Percentiles rank a stretch among this genome's conserved stretches.
These are phyloP conservation scores for Yarrowia sp. DNA, from an alignment of 805 yeast genomes.

Conservation along the genomic window DNA sequence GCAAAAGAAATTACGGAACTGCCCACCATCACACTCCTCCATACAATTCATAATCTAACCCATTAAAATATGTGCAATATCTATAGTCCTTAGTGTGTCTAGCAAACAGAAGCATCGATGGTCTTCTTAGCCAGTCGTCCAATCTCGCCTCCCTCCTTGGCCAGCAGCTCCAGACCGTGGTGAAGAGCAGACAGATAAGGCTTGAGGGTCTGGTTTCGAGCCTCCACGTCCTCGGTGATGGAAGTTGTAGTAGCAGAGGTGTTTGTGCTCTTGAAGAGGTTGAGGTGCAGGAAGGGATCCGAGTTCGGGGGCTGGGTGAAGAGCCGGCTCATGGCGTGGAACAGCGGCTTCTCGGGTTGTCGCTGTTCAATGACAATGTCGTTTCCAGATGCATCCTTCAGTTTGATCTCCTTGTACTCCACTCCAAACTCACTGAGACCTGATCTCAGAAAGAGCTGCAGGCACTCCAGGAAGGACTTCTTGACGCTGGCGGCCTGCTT, in stretches of 20 bases:
- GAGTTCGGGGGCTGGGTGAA: constrained; percentile 40
- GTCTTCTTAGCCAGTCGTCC: constrained; percentile 49
- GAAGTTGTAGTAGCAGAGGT: constrained; percentile 30
- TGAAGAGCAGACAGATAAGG: constrained; percentile 50
- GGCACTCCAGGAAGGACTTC: constrained; percentile 44
- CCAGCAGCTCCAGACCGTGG: constrained; percentile 49
- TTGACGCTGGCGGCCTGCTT: constrained; percentile 32
- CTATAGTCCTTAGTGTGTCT: background rate
- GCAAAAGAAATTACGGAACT: too few relatives aligned
- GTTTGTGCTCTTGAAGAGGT: constrained; percentile 29
- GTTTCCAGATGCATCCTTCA: background rate
- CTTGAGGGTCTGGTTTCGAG: constrained; percentile 54
- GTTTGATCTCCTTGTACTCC: constrained; percentile 6
- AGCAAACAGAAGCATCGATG: background rate
- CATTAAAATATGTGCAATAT: background rate
- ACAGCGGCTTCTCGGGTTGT: constrained; percentile 39
- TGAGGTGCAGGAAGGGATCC: constrained; percentile 33
- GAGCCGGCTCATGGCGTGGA: constrained; percentile 29
- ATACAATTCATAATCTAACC: too few relatives aligned
- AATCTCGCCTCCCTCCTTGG: constrained; percentile 71
- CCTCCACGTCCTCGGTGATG: constrained; percentile 59
- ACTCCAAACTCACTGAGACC: constrained; percentile 3
- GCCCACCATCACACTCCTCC: too few relatives aligned
- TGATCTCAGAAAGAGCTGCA: constrained; percentile 46
- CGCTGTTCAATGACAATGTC: background rate